Evolutionary conservation across 176 grass and related monocot genomes (phyloP), one percentile per base, ranked within the genome.

Genomic region (Alloteropsis semialata): DNA sequence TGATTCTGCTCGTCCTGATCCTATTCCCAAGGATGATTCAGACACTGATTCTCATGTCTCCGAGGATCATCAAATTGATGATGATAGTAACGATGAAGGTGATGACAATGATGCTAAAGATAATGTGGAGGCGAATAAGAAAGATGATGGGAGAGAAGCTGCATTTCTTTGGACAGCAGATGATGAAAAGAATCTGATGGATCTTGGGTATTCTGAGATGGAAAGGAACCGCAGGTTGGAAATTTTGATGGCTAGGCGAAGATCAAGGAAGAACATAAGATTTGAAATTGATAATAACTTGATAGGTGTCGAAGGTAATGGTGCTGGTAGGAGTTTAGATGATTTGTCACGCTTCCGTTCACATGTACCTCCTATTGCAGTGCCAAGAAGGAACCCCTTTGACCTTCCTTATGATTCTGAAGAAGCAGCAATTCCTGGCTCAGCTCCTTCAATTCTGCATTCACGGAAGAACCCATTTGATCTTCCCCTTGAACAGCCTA

Each of bases 141-240:
- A 90, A 66, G 87, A 93, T 67, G 86, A 89, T 17, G 74, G 30
- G 41, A 81, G 63, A 54, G 78, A 89, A 85, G 82, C 80, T 86
- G 90, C 90, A 53, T 86, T 97, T 82, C 83, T 81, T 29, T 97
- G 95, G 95, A 97, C 95, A 69, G 92, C 78, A 59, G 96, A 98
- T 79, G 96, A 98, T 86, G 88, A 95, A 67, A 98, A 93, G 65
- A 98, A 93, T 87, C 69, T 95, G 30, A 91, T 98, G 91, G 92
- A 95, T 82, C 96, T 98, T 65, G 96, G 96, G 54, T 91, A 92
- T 72, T 95, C 92, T 82, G 96, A 95, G 84, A 69, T 90, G 81
- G 96, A 98, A 84, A 95, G 96, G 68, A 95, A 98, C 81, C 89
- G 87, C 15, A 87, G 96, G n/a, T 91, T 98, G 75, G 96, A 98